These are phyloP conservation scores for Cryphonectria nitschkei DNA, from an alignment of 2,329 filamentous ascomycete genomes.

Conservation along the genomic window DNA sequence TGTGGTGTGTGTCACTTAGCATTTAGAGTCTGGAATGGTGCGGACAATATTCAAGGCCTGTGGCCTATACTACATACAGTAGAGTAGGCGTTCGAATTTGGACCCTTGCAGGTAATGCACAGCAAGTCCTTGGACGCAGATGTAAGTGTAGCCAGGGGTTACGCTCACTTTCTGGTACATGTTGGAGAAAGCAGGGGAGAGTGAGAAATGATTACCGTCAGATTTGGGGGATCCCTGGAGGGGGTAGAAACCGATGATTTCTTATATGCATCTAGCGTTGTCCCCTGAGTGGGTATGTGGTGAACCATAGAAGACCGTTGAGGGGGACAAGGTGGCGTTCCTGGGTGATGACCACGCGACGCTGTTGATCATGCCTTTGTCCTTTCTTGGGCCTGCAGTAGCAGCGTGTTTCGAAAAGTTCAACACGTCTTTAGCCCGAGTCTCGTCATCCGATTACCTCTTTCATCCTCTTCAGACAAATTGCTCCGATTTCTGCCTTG, in stretches of 20 bases:
- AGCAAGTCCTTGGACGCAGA: neutral
- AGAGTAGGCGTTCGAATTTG: neutral
- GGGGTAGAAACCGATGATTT: neutral
- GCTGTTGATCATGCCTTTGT: neutral
- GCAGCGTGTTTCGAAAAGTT: neutral
- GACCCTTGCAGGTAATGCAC: neutral
- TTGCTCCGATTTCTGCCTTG: neutral
- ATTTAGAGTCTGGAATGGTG: neutral
- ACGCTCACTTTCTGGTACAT: neutral
- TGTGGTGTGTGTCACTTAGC: neutral
- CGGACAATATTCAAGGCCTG: neutral
- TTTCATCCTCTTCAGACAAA: neutral
- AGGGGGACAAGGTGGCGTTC: neutral
- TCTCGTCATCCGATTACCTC: neutral
- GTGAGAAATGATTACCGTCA: neutral
- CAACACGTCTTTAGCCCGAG: neutral
- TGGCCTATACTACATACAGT: neutral
- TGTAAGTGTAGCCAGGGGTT: neutral
- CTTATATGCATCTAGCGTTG: neutral
- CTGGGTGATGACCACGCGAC: neutral
- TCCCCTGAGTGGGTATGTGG: neutral
- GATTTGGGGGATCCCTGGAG: slow-evolving; percentile 2
- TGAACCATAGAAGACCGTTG: neutral
- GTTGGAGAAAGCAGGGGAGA: neutral
- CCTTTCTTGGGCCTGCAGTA: neutral